These are phyloP conservation scores for Ustilago bromivora DNA, from an alignment of 1,284 basidiomycete species.

Conservation along the genomic window DNA sequence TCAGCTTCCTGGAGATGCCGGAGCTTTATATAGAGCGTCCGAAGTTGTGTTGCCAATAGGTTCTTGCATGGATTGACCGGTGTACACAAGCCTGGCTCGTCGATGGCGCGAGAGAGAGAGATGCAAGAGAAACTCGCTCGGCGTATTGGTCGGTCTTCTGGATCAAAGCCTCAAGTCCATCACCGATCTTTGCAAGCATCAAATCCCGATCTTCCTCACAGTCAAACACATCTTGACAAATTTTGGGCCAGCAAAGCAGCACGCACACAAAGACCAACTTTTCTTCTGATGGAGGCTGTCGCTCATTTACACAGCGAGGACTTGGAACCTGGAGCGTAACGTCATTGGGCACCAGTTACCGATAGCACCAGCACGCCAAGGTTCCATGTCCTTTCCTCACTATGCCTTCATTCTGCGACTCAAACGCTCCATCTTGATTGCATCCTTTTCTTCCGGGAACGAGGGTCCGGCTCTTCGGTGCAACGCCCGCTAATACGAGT, in stretches of 20 bases:
- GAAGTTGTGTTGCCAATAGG: not conserved
- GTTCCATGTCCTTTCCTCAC: no score
- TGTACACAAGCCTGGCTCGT: not conserved
- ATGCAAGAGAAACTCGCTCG: slow-evolving; percentile 16
- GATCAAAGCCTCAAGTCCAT: not conserved
- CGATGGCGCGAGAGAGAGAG: not conserved
- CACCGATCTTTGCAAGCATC: not conserved
- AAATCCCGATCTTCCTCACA: slow-evolving; percentile 4
- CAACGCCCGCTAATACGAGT: no score
- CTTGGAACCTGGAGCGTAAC: not conserved
- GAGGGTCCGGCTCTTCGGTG: no score
- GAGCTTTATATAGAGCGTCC: not conserved
- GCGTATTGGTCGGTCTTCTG: slow-evolving; percentile 26
- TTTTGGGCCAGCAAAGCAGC: not conserved
- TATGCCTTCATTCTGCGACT: no score
- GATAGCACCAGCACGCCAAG: not conserved
- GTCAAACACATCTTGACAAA: not conserved
- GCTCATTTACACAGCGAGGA: not conserved
- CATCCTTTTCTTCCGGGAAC: no score
- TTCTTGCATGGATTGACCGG: not conserved
- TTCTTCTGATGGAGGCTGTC: not conserved
- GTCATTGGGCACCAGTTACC: slow-evolving; percentile 2
- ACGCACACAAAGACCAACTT: not conserved
- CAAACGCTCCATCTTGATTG: no score
- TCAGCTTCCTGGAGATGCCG: no score